Evolutionary conservation across 495 filamentous ascomycete genomes (phyloP).

Genomic region (Aspergillus diversus): DNA sequence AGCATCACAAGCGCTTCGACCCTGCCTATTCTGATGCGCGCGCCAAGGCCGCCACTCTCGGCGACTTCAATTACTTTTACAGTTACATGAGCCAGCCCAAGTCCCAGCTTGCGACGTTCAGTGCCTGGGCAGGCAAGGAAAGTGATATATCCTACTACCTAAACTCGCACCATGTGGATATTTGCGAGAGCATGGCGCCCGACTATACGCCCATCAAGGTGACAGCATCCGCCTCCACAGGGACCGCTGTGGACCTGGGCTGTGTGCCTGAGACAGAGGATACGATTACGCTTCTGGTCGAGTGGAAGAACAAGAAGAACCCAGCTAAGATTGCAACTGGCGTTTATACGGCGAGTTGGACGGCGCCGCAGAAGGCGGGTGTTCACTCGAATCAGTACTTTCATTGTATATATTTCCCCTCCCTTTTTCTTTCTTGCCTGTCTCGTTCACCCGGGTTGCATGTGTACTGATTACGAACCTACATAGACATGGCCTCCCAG

Average conservation of each 20-base stretch:
- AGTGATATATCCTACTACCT: slow-evolving; percentile 94
- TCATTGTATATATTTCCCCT: slow-evolving; percentile 59
- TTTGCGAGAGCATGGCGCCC: slow-evolving; percentile 86
- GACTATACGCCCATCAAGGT: slow-evolving; percentile 79
- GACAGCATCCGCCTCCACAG: slow-evolving; percentile 73
- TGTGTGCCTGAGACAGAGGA: slow-evolving; percentile 84
- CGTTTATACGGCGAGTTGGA: slow-evolving; percentile 96
- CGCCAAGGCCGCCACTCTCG: slow-evolving; percentile 70
- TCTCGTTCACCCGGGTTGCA: not conserved
- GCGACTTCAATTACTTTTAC: slow-evolving; percentile 98
- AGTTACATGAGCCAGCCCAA: slow-evolving; percentile 97
- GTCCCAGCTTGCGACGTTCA: slow-evolving; percentile 91
- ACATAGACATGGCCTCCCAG: slow-evolving; percentile 68
- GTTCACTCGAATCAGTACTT: slow-evolving; percentile 97
- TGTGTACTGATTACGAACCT: slow-evolving; percentile 15
- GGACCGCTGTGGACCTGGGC: slow-evolving; percentile 71
- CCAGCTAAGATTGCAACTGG: slow-evolving; percentile 73
- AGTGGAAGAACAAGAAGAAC: slow-evolving; percentile 77
- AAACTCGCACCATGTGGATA: slow-evolving; percentile 91
- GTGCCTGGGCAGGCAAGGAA: slow-evolving; percentile 90
- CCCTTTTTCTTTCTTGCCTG: not conserved
- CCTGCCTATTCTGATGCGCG: slow-evolving; percentile 86
- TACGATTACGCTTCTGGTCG: slow-evolving; percentile 86
- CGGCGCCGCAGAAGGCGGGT: slow-evolving; percentile 85
- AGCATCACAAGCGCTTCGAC: slow-evolving; percentile 96